Conservation (phyloP, 2,329 filamentous ascomycete species). For the Neonectria hederae region DNA sequence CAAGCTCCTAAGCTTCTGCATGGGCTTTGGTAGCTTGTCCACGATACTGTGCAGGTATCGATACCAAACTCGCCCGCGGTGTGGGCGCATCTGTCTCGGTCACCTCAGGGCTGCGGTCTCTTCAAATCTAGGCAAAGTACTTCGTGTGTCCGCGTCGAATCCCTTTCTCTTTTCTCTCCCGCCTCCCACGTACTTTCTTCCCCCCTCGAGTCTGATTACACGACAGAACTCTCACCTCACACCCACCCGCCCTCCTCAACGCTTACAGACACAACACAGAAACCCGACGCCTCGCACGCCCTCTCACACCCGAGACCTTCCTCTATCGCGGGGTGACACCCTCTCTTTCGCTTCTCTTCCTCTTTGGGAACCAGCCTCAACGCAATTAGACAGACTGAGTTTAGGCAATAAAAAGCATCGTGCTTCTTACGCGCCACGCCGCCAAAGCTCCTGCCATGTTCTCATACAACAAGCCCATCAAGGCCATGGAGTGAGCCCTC, state of each 20-base stretch:
- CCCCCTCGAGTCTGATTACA: conserved; percentile 7
- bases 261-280: not conserved
- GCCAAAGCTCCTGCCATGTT: conserved; percentile 42
- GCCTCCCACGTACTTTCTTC: not conserved
- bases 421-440: conserved; percentile 21
- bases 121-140: not conserved
- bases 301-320: conserved; percentile 31
- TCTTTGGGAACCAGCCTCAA: conserved; percentile 32
- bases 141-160: not conserved
- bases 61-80: conserved; percentile 11
- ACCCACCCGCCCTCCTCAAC: not conserved
- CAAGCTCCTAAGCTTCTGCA: conserved; percentile 13
- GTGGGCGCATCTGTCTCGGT: conserved; percentile 11
- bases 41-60: not conserved
- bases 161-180: conserved; percentile 4
- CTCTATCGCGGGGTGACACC: conserved; percentile 35
- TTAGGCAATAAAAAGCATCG: conserved; percentile 32
- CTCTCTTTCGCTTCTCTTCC: conserved; percentile 33
- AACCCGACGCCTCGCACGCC: conserved; percentile 19
- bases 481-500: conserved; percentile 50
- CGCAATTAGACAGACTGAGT: conserved; percentile 23
- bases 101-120: not conserved
- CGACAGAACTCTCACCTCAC: conserved; percentile 13
- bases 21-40: conserved; percentile 9
- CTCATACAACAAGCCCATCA: conserved; percentile 51